Percentiles rank a stretch among this genome's conserved stretches.
These are phyloP conservation scores for Trichoderma simmonsii DNA, from an alignment of 2,329 filamentous ascomycete genomes.

Conservation along the genomic window DNA sequence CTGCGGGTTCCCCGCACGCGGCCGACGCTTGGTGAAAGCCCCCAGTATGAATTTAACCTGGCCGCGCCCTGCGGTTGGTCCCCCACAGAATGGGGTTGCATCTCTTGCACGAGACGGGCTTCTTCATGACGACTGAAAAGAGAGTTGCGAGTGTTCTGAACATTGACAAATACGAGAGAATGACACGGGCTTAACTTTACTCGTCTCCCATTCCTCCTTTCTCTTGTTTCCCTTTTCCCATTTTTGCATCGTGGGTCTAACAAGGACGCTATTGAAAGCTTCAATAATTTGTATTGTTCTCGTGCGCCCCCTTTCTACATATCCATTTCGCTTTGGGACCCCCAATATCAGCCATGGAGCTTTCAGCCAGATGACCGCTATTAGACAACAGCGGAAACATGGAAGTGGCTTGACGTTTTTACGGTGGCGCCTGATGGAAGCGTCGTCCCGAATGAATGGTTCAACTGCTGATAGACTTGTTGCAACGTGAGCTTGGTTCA, in stretches of 20 bases:
- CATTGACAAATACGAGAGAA: background rate
- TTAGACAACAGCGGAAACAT: background rate
- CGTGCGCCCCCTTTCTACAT: background rate
- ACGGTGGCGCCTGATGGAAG: background rate
- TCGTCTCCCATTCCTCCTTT: background rate
- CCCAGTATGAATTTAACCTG: background rate
- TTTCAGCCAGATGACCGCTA: background rate
- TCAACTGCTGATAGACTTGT: background rate
- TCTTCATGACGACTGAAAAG: background rate
- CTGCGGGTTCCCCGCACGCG: background rate
- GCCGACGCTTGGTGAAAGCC: background rate
- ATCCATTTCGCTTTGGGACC: background rate
- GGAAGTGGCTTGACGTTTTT: background rate
- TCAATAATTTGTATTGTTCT: background rate
- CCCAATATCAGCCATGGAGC: background rate
- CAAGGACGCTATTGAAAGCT: background rate
- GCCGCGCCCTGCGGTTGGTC: background rate
- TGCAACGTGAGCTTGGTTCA: background rate
- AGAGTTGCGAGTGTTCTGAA: background rate
- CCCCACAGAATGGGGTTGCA: conserved; percentile 5
- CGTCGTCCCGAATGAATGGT: background rate
- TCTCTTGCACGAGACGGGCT: background rate
- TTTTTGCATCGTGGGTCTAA: background rate
- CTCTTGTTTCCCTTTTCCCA: background rate
- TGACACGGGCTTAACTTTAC: background rate